Conservation (phyloP, 495 filamentous ascomycete genomes). For the Pseudomonodictys pantanalensis region DNA sequence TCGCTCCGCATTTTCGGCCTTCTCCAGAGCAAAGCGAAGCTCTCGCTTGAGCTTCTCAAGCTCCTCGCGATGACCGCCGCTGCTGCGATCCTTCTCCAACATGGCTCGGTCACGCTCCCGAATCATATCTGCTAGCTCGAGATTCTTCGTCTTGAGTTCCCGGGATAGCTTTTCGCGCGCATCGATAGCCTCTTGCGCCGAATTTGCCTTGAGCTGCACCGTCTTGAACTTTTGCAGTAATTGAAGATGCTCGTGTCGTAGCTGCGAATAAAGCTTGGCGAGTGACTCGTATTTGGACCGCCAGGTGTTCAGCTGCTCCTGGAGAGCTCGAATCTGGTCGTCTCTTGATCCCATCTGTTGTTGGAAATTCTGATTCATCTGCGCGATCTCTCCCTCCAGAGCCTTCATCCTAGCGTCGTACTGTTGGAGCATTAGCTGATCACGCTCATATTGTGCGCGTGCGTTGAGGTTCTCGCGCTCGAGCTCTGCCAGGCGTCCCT, state of each 20-base stretch:
- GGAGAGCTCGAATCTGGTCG: slow-evolving; percentile 86
- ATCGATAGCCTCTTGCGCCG: slow-evolving; percentile 95
- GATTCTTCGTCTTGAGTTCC: slow-evolving; percentile 97
- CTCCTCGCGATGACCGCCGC: slow-evolving; percentile 86
- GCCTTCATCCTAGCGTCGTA: slow-evolving; percentile 93
- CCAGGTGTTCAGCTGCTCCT: slow-evolving; percentile 97
- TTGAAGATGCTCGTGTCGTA: slow-evolving; percentile 92
- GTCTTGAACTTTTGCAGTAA: slow-evolving; percentile 91
- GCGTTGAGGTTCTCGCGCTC: slow-evolving; percentile 94
- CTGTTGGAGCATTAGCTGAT: slow-evolving; percentile 94
- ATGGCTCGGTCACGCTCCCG: slow-evolving; percentile 92
- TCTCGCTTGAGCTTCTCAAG: slow-evolving; percentile 96
- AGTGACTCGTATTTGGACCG: slow-evolving; percentile 93
- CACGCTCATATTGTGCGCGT: slow-evolving; percentile 90
- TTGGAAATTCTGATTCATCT: slow-evolving; percentile 76
- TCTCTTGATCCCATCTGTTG: slow-evolving; percentile 87
- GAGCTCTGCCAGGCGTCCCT: slow-evolving; percentile 88
- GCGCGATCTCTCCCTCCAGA: slow-evolving; percentile 79
- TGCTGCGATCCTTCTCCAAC: slow-evolving; percentile 82
- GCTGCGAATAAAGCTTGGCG: slow-evolving; percentile 93
- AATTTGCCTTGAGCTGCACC: slow-evolving; percentile 92
- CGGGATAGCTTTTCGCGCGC: slow-evolving; percentile 90
- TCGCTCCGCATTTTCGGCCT: slow-evolving; percentile 87
- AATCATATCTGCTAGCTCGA: slow-evolving; percentile 98
- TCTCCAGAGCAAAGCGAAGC: slow-evolving; percentile 85